Evolutionary conservation across 2,329 filamentous ascomycete genomes (phyloP).

Genomic region (Bipolaris cookei): DNA sequence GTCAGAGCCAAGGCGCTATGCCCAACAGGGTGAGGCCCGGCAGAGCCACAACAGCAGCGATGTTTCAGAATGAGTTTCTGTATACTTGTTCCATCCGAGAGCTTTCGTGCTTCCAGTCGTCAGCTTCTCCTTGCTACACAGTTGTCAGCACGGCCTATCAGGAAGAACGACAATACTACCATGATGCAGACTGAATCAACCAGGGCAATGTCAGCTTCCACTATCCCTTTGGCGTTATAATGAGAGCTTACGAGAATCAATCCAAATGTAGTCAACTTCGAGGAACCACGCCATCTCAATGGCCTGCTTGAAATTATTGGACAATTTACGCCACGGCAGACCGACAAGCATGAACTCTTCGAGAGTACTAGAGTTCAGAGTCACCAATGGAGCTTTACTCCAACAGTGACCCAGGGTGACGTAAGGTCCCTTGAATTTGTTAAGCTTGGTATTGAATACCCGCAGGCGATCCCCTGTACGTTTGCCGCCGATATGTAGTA

Average conservation of each 20-base stretch:
- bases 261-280: conserved; percentile 29
- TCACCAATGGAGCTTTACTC: conserved; percentile 12
- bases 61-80: conserved; percentile 33
- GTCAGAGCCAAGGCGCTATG: too few species aligned
- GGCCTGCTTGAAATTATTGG: conserved; percentile 30
- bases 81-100: conserved; percentile 36
- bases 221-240: not conserved
- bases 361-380: conserved; percentile 1
- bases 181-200: not conserved
- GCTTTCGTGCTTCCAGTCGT: not conserved
- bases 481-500: not conserved
- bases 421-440: conserved; percentile 22
- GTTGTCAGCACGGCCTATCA: conserved; percentile 15
- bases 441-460: conserved; percentile 13
- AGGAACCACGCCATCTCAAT: conserved; percentile 29
- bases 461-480: conserved; percentile 4
- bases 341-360: conserved; percentile 1
- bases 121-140: not conserved
- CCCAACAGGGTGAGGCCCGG: too few species aligned
- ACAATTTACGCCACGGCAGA: conserved; percentile 7
- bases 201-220: not conserved
- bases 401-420: conserved; percentile 32
- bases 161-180: conserved; percentile 18
- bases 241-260: not conserved
- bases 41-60: too few species aligned